phyloP scores from a whole-genome alignment of 495 filamentous ascomycete species.

The Aspergillus conjunctus region DNA sequence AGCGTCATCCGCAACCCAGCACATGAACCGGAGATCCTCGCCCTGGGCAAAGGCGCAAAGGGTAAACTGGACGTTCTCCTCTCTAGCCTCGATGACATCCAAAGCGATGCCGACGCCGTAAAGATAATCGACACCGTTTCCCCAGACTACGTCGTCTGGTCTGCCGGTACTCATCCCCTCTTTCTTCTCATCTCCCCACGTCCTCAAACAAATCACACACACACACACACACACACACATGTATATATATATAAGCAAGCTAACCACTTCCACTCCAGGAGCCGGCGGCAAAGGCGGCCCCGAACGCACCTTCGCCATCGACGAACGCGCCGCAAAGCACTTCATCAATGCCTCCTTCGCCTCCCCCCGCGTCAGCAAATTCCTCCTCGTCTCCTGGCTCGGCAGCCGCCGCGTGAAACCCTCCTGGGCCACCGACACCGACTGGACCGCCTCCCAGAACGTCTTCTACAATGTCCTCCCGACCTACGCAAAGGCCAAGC shows the following conservation, averaged over 20 bases:
- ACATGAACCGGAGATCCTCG: slow-evolving; percentile 64
- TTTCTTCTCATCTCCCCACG: not conserved
- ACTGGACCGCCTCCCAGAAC: slow-evolving; percentile 53
- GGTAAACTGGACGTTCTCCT: slow-evolving; percentile 64
- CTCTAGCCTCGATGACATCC: slow-evolving; percentile 69
- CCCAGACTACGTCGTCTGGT: slow-evolving; percentile 76
- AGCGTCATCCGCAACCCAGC: slow-evolving; percentile 73
- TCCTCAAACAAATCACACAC: not conserved
- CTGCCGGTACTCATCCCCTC: slow-evolving; percentile 56
- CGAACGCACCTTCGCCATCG: slow-evolving; percentile 60
- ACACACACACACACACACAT: not conserved
- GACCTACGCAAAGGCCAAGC: slow-evolving; percentile 72
- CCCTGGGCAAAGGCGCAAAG: slow-evolving; percentile 53
- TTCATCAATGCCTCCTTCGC: slow-evolving; percentile 69
- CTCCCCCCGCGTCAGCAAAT: slow-evolving; percentile 63
- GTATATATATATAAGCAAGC: slow-evolving; percentile 14
- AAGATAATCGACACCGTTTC: slow-evolving; percentile 59
- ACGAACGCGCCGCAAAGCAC: slow-evolving; percentile 67
- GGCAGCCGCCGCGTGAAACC: slow-evolving; percentile 60
- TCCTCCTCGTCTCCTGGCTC: slow-evolving; percentile 73
- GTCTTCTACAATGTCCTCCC: slow-evolving; percentile 58
- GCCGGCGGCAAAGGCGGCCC: slow-evolving; percentile 77
- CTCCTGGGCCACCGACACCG: slow-evolving; percentile 66
- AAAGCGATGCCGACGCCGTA: slow-evolving; percentile 61
- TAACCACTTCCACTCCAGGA: slow-evolving; percentile 37